Evolutionary conservation across 495 filamentous ascomycete species (phyloP).

Genomic region (Annulohypoxylon moriforme): DNA sequence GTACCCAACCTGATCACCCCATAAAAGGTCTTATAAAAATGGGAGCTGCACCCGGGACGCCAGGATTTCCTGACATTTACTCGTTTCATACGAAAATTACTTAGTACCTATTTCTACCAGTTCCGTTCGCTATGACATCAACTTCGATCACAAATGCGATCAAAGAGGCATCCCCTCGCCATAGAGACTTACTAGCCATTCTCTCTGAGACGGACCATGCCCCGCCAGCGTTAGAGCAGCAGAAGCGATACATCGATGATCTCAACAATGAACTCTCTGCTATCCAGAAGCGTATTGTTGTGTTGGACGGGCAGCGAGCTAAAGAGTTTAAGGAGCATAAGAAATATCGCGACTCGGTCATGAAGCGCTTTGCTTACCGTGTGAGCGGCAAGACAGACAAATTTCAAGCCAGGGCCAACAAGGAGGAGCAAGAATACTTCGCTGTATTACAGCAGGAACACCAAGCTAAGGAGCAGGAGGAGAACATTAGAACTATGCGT

Average conservation of each 20-base stretch:
- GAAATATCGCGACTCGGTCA: constrained; percentile 59
- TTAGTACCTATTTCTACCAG: background rate
- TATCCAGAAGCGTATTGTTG: constrained; percentile 31
- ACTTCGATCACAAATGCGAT: constrained; percentile 33
- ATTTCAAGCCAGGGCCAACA: constrained; percentile 55
- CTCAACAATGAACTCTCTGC: constrained; percentile 49
- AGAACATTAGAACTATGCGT: constrained; percentile 45
- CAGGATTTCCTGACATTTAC: background rate
- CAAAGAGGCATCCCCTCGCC: constrained; percentile 44
- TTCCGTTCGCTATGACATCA: constrained; percentile 30
- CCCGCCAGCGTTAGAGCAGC: constrained; percentile 51
- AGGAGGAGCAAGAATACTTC: constrained; percentile 63
- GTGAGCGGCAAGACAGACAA: constrained; percentile 55
- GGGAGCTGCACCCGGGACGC: background rate
- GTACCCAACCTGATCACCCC: background rate
- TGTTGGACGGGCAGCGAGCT: constrained; percentile 46
- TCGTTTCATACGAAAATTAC: background rate
- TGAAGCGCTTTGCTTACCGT: constrained; percentile 59
- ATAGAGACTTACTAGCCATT: constrained; percentile 50
- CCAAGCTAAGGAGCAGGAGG: constrained; percentile 51
- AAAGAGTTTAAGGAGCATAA: constrained; percentile 61
- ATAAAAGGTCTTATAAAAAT: background rate
- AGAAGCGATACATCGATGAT: constrained; percentile 51
- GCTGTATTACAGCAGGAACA: constrained; percentile 56
- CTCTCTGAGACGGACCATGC: constrained; percentile 59